Evolutionary conservation across 768 basidiomycete genomes (phyloP).

Genomic region (Leccinum disarticulatum): DNA sequence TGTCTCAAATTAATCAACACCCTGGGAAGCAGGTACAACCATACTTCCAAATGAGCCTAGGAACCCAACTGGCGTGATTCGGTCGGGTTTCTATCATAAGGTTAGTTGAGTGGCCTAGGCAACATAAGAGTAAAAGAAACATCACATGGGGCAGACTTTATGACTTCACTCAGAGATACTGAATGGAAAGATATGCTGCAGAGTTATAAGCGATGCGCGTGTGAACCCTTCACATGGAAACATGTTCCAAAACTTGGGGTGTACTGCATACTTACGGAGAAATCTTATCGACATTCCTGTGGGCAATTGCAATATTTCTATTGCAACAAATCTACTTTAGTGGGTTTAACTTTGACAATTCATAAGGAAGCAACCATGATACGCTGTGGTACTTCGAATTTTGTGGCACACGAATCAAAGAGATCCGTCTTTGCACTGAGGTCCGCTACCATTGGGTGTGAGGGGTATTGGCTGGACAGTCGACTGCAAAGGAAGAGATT

Average conservation of each 20-base stretch:
- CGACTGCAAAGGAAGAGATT: constrained; percentile 31
- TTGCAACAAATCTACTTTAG: not conserved
- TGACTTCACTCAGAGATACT: not conserved
- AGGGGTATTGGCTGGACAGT: constrained; percentile 51
- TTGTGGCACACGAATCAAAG: constrained; percentile 64
- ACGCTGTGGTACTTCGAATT: constrained; percentile 59
- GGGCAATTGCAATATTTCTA: not conserved
- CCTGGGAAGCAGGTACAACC: not conserved
- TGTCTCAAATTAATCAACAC: not conserved
- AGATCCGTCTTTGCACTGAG: constrained; percentile 56
- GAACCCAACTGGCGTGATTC: not conserved
- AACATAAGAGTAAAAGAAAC: not conserved
- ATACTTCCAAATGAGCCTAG: not conserved
- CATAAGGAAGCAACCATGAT: constrained; percentile 29
- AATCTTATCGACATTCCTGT: not conserved
- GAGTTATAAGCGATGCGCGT: not conserved
- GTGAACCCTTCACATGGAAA: not conserved
- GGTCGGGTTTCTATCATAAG: no score
- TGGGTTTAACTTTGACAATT: not conserved
- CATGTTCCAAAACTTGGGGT: not conserved
- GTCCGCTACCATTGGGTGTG: constrained; percentile 69
- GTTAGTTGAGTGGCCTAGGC: not conserved
- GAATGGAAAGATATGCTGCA: not conserved
- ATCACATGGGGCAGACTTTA: not conserved
- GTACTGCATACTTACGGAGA: not conserved